Base-by-base conservation (phyloP, 1,284 basidiomycete genomes). In the Microbotryum lychnidis-dioicae region DNA sequence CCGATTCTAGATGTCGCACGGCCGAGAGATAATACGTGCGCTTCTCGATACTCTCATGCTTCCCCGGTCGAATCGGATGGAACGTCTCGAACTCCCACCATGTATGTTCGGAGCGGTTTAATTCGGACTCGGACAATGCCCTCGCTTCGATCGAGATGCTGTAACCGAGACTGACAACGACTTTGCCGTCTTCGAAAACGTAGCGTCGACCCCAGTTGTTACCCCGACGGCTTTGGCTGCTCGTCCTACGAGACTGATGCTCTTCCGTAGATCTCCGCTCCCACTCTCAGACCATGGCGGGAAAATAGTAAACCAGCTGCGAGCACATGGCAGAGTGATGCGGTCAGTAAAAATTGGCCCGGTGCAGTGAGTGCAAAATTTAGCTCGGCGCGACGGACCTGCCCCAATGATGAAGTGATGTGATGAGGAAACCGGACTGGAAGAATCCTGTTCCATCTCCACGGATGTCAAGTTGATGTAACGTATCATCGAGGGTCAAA, bases 391-490 rank as follows among this genome's bases (percentile, higher is more conserved):
- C 54, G 27, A 60, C 58, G 50, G 49, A 64, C 12, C 54, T 54
- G 12, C 64, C 65, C 70, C 70, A 71, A 50, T 71, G 70, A 54
- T 71, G 70, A 0, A 71, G 51, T 6, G 67, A 69, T 18, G 70
- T 69, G 60, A 71, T 62, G 29, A 64, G 61, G 62, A 68, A 71
- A 44, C 69, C 69, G 18, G 69, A 68, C 45, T 71, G 69, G 56
- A 71, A 71, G 42, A 67, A 70, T 31, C 70, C 70, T 3, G 69
- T 68, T 1, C 67, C 67, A 63, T 71, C 70, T n/a, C 63, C 69
- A 20, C 67, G 61, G 53, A 71, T 70, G 56, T 71, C 70, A 50
- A 71, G 65, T 56, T 71, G 70, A 56, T 71, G 70, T 18, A 66
- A 57, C 4, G 70, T 71, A 14, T 56, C 46, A 6, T 71, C 69